These are phyloP conservation scores for Neoarthrinium moseri DNA, from an alignment of 2,329 filamentous ascomycete genomes.

Conservation along the genomic window DNA sequence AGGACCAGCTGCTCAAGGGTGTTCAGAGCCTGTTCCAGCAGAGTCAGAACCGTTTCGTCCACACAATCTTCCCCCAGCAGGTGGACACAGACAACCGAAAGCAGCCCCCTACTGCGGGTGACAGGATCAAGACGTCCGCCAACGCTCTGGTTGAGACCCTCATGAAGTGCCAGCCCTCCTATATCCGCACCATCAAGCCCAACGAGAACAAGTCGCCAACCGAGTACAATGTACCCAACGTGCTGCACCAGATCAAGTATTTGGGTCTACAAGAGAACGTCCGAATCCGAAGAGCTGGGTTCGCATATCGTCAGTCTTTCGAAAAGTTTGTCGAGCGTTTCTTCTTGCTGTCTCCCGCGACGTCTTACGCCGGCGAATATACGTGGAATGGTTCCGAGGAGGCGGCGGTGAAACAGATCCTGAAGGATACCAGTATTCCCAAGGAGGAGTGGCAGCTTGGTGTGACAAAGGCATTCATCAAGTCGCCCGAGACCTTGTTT, in stretches of 20 bases:
- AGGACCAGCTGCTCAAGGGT: constrained; percentile 94
- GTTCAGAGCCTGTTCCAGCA: constrained; percentile 81
- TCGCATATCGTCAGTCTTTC: constrained; percentile 94
- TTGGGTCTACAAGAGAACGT: constrained; percentile 99
- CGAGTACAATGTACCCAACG: constrained; percentile 89
- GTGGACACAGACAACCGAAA: constrained; percentile 96
- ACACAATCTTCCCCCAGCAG: constrained; percentile 85
- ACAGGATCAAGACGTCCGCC: constrained; percentile 92
- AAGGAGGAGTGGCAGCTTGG: constrained; percentile 96
- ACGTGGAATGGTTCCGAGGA: constrained; percentile 90
- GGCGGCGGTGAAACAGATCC: constrained; percentile 84
- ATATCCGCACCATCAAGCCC: constrained; percentile 98
- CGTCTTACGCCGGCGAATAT: constrained; percentile 94
- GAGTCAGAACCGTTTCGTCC: constrained; percentile 83
- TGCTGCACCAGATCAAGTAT: constrained; percentile 98
- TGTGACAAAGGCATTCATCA: constrained; percentile 96
- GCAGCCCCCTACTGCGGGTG: constrained; percentile 89
- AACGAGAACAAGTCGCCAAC: constrained; percentile 97
- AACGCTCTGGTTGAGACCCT: constrained; percentile 93
- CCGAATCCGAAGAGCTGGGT: constrained; percentile 91
- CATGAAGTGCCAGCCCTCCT: constrained; percentile 96
- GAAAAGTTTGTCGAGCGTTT: constrained; percentile 98
- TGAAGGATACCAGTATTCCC: constrained; percentile 95
- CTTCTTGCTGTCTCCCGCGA: constrained; percentile 90
- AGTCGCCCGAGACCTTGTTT: constrained; percentile 94